Evolutionary conservation across 805 yeast species (phyloP), one percentile per base, ranked within the genome.

Genomic region (Isabelozyma rhagii): DNA sequence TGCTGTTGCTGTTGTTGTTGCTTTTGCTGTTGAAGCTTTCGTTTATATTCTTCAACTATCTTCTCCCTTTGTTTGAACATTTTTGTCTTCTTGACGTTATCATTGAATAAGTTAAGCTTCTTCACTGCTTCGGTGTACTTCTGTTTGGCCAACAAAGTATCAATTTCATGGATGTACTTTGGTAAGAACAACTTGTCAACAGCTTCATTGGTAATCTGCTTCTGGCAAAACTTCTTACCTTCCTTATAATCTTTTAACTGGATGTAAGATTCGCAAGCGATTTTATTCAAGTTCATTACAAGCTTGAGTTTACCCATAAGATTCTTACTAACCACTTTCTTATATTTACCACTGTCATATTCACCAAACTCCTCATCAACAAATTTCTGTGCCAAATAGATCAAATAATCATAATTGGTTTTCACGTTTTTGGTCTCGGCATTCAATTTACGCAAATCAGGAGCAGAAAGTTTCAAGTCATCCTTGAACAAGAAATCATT

Each of bases 331-430:
- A 51, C 49, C 36, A 31, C 10, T 13, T 31, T 31, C 36, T 31
- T 31, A 13, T 31, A 31, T 13, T 31, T 31, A 31, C 36, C 36
- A 13, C 8, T 31, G 36, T 31, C 36, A 13, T 31, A 31, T 9
- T 31, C 36, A 31, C n/a, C 36, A 27, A 41, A 41, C 39, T 58
- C 56, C 2, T 43, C 46, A 9, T 40, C 5, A 6, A 67, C 64
- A n/a, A 81, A 69, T 9, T 60, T 52, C 3, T 55, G 47, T 5
- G 74, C 61, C 8, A 73, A 59, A 31, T 72, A 71, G 8, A 64
- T 55, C 63, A 83, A 72, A 29, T 74, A 75, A 5, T 71, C 74
- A 21, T 68, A 69, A 44, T 72, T 72, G 13, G 79, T 72, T 8
- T 74, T 75, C 3, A 72, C 61, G 1, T 71, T 66, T 11, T 43